These are phyloP conservation scores for Fusarium xyrophilum DNA, from an alignment of 2,329 filamentous ascomycete genomes.

Conservation along the genomic window DNA sequence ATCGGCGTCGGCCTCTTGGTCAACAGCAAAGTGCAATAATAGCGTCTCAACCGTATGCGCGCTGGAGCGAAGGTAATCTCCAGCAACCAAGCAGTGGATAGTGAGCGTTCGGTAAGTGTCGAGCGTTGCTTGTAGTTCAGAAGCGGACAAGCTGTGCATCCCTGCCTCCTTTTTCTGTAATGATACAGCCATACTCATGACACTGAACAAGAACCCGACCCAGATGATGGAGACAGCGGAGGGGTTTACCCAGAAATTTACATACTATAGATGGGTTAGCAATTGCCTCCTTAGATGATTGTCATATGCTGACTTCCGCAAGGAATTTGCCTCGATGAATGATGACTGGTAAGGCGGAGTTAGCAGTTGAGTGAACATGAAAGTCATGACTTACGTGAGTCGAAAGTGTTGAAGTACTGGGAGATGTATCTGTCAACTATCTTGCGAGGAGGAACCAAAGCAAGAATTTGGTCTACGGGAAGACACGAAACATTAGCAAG, in stretches of 20 bases:
- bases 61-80: slow-evolving; percentile 25
- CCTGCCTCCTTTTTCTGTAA: not conserved
- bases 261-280: not conserved
- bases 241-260: slow-evolving; percentile 3
- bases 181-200: slow-evolving; percentile 4
- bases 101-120: slow-evolving; percentile 25
- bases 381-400: slow-evolving; percentile 1
- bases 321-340: slow-evolving; percentile 16
- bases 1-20: slow-evolving; percentile 19
- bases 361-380: not conserved
- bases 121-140: slow-evolving; percentile 1
- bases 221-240: slow-evolving; percentile 3
- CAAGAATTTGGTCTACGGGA: slow-evolving; percentile 15
- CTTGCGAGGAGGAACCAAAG: slow-evolving; percentile 20
- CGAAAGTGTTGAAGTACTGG: slow-evolving; percentile 31
- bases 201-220: slow-evolving; percentile 13
- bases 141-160: not conserved
- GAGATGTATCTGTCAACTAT: slow-evolving; percentile 31
- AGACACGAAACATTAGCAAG: not conserved
- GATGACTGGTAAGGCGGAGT: not conserved
- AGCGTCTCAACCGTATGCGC: slow-evolving; percentile 27
- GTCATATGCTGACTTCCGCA: not conserved
- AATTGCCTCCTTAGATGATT: not conserved
- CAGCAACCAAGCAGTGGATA: slow-evolving; percentile 29
- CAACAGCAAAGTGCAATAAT: slow-evolving; percentile 25